Evolutionary conservation across 1,284 basidiomycete species (phyloP), one percentile per base, ranked within the genome.

Genomic region (Xanthoconium separans): DNA sequence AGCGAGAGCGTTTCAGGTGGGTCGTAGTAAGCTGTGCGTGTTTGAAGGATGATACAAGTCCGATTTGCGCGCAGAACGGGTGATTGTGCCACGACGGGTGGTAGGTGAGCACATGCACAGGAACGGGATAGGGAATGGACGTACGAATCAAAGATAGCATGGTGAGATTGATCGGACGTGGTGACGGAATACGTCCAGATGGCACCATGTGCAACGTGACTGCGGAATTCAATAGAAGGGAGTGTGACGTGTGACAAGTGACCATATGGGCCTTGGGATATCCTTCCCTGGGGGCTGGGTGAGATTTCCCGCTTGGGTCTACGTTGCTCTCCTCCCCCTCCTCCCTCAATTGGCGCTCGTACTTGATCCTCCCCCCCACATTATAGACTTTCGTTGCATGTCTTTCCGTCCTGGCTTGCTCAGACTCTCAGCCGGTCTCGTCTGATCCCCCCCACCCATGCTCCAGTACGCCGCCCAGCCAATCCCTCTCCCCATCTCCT

Each of bases 401-500:
- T 72, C 73, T 75, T 69, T 66, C 66, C 67, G 69, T 73, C 71
- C 66, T 70, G 66, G 66, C 72, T 69, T 70, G 66, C 72, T 77
- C 79, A 79, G 78, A 78, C 77, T 76, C 70, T 68, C 72, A 79
- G 78, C 78, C 70, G 78, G 78, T 77, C 77, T 78, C 71, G 77
- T 81, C 78, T 81, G 80, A 77, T 73, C 56, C 51, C 44, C 54
- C 50, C 53, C 58, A 58, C 72, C 66, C 75, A 88, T 87, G 85
- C 83, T 88, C 82, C 85, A 87, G 77, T 85, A 82, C 66, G 78
- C 83, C 53, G 75, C 80, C 58, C 81, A 81, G 58, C 80, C 83
- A 40, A 71, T 79, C 72, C 68, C 73, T 69, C 70, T 73, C 62
- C 59, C 70, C 70, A 54, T 75, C 69, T 53, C 73, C 63, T 63